Evolutionary conservation across 2,329 filamentous ascomycete species (phyloP), one percentile per base, ranked within the genome.

Genomic region (Chrysosphaeria jannelii): DNA sequence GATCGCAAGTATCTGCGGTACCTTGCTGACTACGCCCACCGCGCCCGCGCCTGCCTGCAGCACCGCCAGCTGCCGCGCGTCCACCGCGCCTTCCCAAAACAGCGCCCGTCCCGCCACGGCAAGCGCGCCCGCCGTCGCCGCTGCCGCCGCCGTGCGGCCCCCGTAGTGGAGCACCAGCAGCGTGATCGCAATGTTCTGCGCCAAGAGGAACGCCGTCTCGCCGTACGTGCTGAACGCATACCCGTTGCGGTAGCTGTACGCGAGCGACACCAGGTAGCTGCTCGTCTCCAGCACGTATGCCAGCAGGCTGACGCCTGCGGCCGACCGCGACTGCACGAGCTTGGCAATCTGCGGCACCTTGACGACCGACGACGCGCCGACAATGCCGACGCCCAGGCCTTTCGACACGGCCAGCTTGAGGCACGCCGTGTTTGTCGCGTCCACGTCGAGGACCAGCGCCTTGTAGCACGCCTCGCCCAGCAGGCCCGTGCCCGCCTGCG

Each of bases 341-440:
- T 97, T 97, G 43, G 91, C 45, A 40, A 97, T 81, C 52, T 97
- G 85, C 0, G 85, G 85, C 13, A 97, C 65, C 51, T 97, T 97
- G 51, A 97, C 79, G 36, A 93, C 64, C 25, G 74, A 67, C 14
- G 72, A 79, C 25, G 78, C 76, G 34, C 59, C 69, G 39, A 97
- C 78, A 47, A 97, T 97, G 42, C 67, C 85, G 35, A 93, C 68
- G 27, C 85, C 81, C 10, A 97, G 65, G 3, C 58, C 76, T 50
- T 97, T 97, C 39, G 74, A 88, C 39, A 93, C 59, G 34, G 66
- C 79, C 24, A 91, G 64, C 41, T 85, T 85, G 36, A 90, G 49
- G 53, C 85, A 97, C 28, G 60, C 63, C 5, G 60, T 57, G 38
- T 76, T 61, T 31, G 63, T 58, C 36, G 70, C 53, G 47, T 89